These are phyloP conservation scores for Ustulina deusta DNA, from an alignment of 2,329 filamentous ascomycete genomes.

Conservation along the genomic window DNA sequence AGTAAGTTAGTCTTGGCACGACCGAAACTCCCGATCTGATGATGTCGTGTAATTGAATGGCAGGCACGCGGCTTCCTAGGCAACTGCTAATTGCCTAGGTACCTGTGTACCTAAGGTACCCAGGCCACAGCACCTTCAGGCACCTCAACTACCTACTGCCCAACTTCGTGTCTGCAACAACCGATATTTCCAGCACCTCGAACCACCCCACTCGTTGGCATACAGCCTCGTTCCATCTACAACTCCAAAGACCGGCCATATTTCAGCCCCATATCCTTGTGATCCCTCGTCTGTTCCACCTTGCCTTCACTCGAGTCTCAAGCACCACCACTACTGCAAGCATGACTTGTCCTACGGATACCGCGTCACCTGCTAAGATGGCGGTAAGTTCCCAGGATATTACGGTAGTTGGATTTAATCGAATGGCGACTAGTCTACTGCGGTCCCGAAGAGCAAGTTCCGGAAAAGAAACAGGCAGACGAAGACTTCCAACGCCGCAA, in stretches of 20 bases:
- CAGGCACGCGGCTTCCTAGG: neutral
- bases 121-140: neutral
- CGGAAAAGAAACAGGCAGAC: neutral
- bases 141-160: neutral
- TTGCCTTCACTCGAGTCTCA: neutral
- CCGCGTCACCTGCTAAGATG: neutral
- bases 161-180: neutral
- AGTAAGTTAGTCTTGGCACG: too few relatives aligned
- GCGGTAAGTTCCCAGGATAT: neutral
- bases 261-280: neutral
- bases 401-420: neutral
- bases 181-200: neutral
- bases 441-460: neutral
- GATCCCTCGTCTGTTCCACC: neutral
- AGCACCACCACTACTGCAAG: neutral
- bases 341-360: neutral
- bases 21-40: neutral
- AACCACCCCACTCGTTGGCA: neutral
- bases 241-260: neutral
- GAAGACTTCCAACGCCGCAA: neutral
- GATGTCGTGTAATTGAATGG: neutral
- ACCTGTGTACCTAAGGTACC: neutral
- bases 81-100: neutral
- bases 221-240: neutral
- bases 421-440: neutral